These are phyloP conservation scores for Pelargonium fulgidum DNA, from an alignment of 441 rosid genomes.

Conservation along the genomic window DNA sequence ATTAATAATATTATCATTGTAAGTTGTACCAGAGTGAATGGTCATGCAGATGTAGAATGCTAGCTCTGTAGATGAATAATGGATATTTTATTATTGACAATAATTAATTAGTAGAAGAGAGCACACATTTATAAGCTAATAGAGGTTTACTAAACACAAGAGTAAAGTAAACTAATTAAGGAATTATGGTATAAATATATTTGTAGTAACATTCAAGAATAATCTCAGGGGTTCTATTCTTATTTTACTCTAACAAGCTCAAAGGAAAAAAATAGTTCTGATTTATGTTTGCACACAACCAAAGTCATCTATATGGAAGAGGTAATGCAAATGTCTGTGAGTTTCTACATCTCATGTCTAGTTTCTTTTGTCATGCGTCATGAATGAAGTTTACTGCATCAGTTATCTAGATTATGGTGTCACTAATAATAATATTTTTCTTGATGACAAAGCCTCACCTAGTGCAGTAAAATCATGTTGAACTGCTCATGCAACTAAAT, in stretches of 20 bases:
- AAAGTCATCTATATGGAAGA: not conserved
- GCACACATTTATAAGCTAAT: not conserved
- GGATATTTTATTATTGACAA: not conserved
- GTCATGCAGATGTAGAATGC: conserved; percentile 1
- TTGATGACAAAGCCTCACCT: not conserved
- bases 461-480: not conserved
- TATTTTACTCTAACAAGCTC: not conserved
- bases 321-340: conserved; percentile 1
- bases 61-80: not conserved
- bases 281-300: not conserved
- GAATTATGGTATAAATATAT: not conserved
- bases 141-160: not conserved
- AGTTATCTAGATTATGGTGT: not conserved
- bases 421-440: not conserved
- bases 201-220: not conserved
- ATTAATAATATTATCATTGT: not conserved
- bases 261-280: not conserved
- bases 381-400: not conserved
- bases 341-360: not conserved
- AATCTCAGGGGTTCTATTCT: not conserved
- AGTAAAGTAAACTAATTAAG: not conserved
- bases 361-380: conserved; percentile 1
- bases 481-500: not conserved
- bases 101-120: too few species aligned
- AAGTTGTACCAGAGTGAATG: not conserved